Base-by-base conservation (phyloP, 768 basidiomycete species). In the Gautieria morchelliformis region DNA sequence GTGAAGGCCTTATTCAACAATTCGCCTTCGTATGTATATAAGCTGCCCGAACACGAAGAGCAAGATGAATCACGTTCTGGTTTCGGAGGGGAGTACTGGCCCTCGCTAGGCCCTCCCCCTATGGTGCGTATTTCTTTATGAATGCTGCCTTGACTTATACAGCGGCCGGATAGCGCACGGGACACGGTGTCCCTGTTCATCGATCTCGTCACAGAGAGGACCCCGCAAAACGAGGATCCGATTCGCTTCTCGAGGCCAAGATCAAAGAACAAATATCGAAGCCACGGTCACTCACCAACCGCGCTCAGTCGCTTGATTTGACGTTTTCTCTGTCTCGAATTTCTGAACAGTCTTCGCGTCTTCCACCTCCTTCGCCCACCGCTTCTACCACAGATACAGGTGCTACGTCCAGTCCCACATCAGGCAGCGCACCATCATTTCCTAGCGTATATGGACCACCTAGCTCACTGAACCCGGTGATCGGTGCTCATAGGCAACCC, bases 1-100 rank as follows among this genome's bases (percentile, higher is more conserved):
- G 94, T 98, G 58, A 96, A 95, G 70, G 93, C 94, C 0, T 68
- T 98, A 63, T 96, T 98, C 74, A 89, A 93, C 66, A 76, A 77
- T 59, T 82, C 86, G 0, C 86, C 89, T 20, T 78, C 87, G 4
- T 90, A 89, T 63, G 84, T 88, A 53, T 92, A 89, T 63, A 83
- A 89, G 65, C 72, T 89, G 12, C 87, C 90, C 59, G 82, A 85
- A 58, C 82, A 78, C 17, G 80, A 87, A 55, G 87, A 74, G 52
- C 54, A 53, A 32, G 52, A 56, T 30, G 53, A 51, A 33, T 48
- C 45, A 14, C 46, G 52, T 24, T 15, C 33, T 33, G 39, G 58
- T 8, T 57, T 47, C 24, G 74, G 77, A 40, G 74, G 75, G 49
- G 88, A 90, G 58, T 87, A 88, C 63, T 89, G 87, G 87, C 80